Percentiles rank a stretch among this genome's conserved stretches.
phyloP scores from a whole-genome alignment of 2,329 filamentous ascomycete species.

The Neurospora sp. region DNA sequence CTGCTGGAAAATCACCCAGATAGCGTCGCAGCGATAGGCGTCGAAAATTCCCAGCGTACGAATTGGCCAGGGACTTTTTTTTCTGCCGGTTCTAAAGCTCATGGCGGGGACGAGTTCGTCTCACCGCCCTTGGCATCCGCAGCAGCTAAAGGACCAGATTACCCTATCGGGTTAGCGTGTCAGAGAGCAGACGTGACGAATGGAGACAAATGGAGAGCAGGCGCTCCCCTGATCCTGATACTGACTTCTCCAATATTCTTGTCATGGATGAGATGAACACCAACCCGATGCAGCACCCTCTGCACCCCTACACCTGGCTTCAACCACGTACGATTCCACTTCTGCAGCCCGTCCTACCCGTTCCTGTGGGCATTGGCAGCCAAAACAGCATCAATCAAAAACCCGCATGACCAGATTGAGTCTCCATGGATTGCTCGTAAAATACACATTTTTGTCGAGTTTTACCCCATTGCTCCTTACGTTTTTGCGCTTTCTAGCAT shows the following conservation, averaged over 20 bases:
- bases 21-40: slow-evolving; percentile 1
- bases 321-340: background rate
- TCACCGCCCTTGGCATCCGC: slow-evolving; percentile 13
- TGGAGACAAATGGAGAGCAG: background rate
- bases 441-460: background rate
- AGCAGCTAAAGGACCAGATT: background rate
- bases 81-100: slow-evolving; percentile 15
- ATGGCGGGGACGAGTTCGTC: slow-evolving; percentile 10
- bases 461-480: background rate
- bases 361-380: background rate
- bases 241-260: background rate
- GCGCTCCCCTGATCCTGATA: background rate
- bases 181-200: background rate
- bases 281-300: background rate
- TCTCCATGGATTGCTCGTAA: background rate
- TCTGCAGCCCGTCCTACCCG: background rate
- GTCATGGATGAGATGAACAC: background rate
- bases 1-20: background rate
- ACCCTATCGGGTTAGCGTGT: background rate
- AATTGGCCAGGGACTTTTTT: slow-evolving; percentile 13
- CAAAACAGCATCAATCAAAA: background rate
- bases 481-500: background rate
- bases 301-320: background rate
- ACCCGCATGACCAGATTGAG: background rate
- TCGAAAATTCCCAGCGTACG: slow-evolving; percentile 10